Evolutionary conservation across 1,284 basidiomycete genomes (phyloP), one percentile per base, ranked within the genome.

Genomic region (Tylopilus orsonianus): DNA sequence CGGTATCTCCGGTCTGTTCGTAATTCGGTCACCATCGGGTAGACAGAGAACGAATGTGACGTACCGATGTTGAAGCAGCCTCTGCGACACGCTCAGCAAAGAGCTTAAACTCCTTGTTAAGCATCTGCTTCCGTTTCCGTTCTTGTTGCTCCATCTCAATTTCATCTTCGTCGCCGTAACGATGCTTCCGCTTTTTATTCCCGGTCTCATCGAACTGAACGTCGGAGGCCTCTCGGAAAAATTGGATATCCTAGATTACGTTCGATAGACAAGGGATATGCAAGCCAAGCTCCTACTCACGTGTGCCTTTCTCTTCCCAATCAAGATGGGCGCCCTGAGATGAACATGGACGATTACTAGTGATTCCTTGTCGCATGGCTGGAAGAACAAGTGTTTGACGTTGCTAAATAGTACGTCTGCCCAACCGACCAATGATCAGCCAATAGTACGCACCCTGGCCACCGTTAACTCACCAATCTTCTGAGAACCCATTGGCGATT

Each of bases 81-180:
- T 96, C 92, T 1, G 93, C 88, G 49, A 99, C 83, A 65, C 93
- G 92, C 66, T 97, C 90, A 0, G 95, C 90, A 70, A 98, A 99
- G 19, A 82, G 74, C 67, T 93, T 95, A 72, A 99, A 96, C 67
- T 97, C 91, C 66, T 90, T 94, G 77, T 99, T 99, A 33, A 98
- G 76, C 70, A 90, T 79, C 47, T 89, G 87, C 44, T 95, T 77
- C 22, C 93, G 84, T 66, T 90, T 90, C 49, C 95, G 79, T 70
- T 99, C 97, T 67, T 96, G 93, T 66, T 98, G 96, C 67, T 99
- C 97, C 71, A 97, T 88, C 74, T 99, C 96, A 55, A 99, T 95
- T 72, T 99, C 97, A 67, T 99, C 97, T 69, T 99, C 97, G 65
- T 99, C 97, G 34, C 96, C 96, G 63, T 97, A 97, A 47, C 95